phyloP scores from a whole-genome alignment of 2,329 filamentous ascomycete genomes.

The Emmonsia crescens region DNA sequence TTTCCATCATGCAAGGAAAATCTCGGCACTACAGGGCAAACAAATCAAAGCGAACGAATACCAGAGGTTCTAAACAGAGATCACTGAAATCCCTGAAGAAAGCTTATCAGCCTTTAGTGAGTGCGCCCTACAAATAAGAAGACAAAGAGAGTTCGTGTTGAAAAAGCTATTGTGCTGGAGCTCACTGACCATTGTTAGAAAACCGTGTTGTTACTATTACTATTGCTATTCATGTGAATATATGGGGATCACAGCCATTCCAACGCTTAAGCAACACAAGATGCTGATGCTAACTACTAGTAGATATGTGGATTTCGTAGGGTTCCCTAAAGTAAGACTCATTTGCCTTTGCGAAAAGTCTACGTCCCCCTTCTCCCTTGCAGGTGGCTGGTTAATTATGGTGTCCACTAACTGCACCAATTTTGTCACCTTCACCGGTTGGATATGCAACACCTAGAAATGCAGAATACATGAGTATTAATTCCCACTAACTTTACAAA shows the following conservation, averaged over 20 bases:
- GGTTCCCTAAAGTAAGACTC: not conserved
- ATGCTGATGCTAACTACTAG: not conserved
- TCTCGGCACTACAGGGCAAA: too few relatives aligned
- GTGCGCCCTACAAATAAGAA: too few relatives aligned
- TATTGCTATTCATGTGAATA: not conserved
- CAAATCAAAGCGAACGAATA: too few relatives aligned
- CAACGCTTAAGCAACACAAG: not conserved
- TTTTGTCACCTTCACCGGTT: not conserved
- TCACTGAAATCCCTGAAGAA: too few relatives aligned
- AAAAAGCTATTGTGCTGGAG: not conserved
- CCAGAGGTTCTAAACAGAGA: too few relatives aligned
- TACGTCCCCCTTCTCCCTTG: not conserved
- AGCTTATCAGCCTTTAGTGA: too few relatives aligned
- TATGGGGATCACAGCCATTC: not conserved
- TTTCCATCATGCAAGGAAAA: too few relatives aligned
- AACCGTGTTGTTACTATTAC: not conserved
- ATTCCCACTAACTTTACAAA: not conserved
- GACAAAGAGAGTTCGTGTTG: too few relatives aligned
- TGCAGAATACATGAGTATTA: not conserved
- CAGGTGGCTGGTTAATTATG: not conserved
- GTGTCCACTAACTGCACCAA: not conserved
- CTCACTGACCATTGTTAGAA: not conserved
- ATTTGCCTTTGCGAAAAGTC: not conserved
- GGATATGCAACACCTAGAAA: conserved; percentile 1
- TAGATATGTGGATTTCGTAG: not conserved